Evolutionary conservation across 2,329 filamentous ascomycete genomes (phyloP).

Genomic region (Beauveria brongniartii): DNA sequence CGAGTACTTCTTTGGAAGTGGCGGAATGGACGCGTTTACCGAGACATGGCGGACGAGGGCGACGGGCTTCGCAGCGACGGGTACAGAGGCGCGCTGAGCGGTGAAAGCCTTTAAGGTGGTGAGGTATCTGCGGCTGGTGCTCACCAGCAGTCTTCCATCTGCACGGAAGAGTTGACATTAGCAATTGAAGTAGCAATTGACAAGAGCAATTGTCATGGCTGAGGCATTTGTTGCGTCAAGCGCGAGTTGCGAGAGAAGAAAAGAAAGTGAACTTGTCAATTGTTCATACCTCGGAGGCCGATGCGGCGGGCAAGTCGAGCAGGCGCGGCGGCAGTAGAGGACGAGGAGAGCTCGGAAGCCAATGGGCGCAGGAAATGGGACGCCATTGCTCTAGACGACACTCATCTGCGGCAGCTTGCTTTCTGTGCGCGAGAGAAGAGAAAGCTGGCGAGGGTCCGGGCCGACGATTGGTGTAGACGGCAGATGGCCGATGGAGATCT

Average conservation of each 20-base stretch:
- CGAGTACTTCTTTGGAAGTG: slow-evolving; percentile 28
- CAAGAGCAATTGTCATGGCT: no score
- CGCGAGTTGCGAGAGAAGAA: no score
- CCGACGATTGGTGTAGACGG: no score
- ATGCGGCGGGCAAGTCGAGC: slow-evolving; percentile 19
- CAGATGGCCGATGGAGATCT: background rate
- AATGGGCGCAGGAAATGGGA: slow-evolving; percentile 27
- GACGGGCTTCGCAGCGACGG: slow-evolving; percentile 23
- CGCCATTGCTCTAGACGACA: slow-evolving; percentile 24
- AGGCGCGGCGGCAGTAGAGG: slow-evolving; percentile 12
- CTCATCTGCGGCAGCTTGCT: slow-evolving; percentile 21
- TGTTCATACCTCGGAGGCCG: slow-evolving; percentile 18
- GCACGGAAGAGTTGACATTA: background rate
- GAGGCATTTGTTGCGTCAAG: background rate
- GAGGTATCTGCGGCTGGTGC: slow-evolving; percentile 30
- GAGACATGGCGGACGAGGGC: slow-evolving; percentile 33
- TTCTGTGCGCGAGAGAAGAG: background rate
- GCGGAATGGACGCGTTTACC: slow-evolving; percentile 18
- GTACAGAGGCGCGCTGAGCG: slow-evolving; percentile 18
- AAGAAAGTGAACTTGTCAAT: background rate
- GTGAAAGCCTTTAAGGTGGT: slow-evolving; percentile 23
- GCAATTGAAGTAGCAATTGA: background rate
- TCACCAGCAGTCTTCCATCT: slow-evolving; percentile 15
- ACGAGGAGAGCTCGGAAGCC: slow-evolving; percentile 22
- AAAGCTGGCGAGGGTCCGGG: background rate